Evolutionary conservation across 2,329 filamentous ascomycete species (phyloP).

Genomic region (Fusarium tupiense): DNA sequence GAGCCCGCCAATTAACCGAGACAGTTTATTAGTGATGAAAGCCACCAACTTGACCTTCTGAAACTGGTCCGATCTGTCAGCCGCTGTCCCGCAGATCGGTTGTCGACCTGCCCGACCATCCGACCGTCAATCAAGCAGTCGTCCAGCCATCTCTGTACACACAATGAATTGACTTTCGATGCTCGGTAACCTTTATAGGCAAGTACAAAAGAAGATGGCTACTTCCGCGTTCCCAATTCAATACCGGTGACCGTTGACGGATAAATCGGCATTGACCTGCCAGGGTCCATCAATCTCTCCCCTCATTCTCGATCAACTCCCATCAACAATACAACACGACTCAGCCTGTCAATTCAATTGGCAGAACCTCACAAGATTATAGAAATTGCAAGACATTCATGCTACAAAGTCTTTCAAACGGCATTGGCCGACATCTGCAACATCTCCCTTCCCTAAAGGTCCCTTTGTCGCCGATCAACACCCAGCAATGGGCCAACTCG

Average conservation of each 20-base stretch:
- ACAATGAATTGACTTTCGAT: not conserved
- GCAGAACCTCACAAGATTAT: not conserved
- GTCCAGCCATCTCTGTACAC: not conserved
- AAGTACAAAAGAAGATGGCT: not conserved
- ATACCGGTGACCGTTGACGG: not conserved
- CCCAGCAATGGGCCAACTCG: not conserved
- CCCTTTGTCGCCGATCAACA: conserved; percentile 25
- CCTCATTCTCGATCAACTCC: not conserved
- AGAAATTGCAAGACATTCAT: not conserved
- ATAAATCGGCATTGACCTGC: conserved; percentile 14
- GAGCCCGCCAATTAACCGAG: not conserved
- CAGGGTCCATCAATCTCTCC: not conserved
- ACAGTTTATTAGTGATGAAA: not conserved
- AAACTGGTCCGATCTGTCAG: not conserved
- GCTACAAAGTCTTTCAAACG: not conserved
- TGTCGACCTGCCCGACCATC: not conserved
- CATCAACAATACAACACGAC: no score
- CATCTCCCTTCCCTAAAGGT: conserved; percentile 14
- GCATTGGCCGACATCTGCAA: conserved; percentile 2
- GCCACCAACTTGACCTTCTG: not conserved
- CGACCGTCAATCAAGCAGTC: not conserved
- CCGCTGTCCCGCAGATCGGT: not conserved
- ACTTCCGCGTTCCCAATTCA: conserved; percentile 3
- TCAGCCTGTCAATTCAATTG: not conserved
- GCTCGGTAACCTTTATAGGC: conserved; percentile 15